Base-by-base conservation (phyloP, 805 yeast species). In the Nakazawaea molendinolei region DNA sequence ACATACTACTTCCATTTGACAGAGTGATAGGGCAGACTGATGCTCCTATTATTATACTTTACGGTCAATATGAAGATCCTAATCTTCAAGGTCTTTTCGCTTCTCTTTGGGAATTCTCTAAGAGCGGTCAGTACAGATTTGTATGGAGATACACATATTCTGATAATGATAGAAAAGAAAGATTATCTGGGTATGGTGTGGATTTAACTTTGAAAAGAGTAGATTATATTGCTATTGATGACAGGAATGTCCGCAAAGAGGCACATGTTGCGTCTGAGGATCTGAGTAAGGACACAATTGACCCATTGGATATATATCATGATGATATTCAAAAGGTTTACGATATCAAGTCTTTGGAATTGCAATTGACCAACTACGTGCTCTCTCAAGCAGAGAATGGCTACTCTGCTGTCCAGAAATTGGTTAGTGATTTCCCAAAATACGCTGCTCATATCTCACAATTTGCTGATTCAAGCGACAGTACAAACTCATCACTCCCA, bases 221-320 rank as follows among this genome's bases (percentile, higher is more conserved):
- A 0, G 86, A 79, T 44, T 78, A 79, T 41, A 60, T 77, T 19
- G 84, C 69, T 3, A 67, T 78, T 32, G 86, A 79, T 47, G 86
- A 79, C 45, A 60, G 79, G 31, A 73, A 67, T 18, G 47, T 40
- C 31, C 44, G 51, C n/a, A 42, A 40, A 23, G 3, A 27, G 31
- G 45, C 33, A 9, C 15, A 23, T 3, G 27, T 10, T 3, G 30
- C 14, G 2, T 14, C 8, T 19, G 16, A 14, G 9, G 31, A 15
- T 21, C 36, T 38, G 8, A 37, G 19, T n/a, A n/a, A n/a, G n/a
- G n/a, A n/a, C n/a, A n/a, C n/a, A 5, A 2, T 23, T 22, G 30
- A 41, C 4, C 43, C 57, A 15, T 39, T 53, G 34, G 36, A 53
- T 19, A 18, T 39, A 1, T 49, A 56, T 14, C 32, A 38, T 16